These are phyloP conservation scores for Evernia prunastri DNA, from an alignment of 495 filamentous ascomycete genomes.

Conservation along the genomic window DNA sequence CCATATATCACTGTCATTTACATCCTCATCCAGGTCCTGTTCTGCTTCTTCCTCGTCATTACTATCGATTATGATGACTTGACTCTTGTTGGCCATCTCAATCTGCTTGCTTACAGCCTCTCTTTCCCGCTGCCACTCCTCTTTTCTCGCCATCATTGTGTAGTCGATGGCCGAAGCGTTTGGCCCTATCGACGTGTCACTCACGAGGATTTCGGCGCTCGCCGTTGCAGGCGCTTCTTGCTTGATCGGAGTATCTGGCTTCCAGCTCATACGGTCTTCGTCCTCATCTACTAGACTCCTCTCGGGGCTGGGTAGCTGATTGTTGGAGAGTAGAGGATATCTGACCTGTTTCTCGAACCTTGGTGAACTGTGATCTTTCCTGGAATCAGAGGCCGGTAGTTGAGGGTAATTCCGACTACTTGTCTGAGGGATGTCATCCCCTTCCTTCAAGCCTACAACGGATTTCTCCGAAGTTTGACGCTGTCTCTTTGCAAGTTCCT, in stretches of 20 bases:
- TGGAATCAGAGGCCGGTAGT: neutral
- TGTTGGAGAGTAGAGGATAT: conserved; percentile 21
- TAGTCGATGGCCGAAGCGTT: conserved; percentile 10
- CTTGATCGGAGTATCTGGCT: conserved; percentile 27
- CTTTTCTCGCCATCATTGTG: conserved; percentile 29
- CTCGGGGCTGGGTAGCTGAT: conserved; percentile 29
- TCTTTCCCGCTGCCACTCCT: conserved; percentile 46
- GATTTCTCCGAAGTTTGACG: neutral
- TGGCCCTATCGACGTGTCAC: neutral
- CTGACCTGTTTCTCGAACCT: neutral
- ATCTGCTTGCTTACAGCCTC: conserved; percentile 47
- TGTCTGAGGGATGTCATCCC: conserved; percentile 10
- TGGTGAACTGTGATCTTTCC: conserved; percentile 3
- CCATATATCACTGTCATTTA: conserved; percentile 34
- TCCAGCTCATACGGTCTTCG: conserved; percentile 34
- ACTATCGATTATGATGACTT: conserved; percentile 48
- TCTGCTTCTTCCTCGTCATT: conserved; percentile 31
- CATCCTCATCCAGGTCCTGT: conserved; percentile 14
- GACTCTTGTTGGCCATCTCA: conserved; percentile 40
- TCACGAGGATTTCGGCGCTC: neutral
- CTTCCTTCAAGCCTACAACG: neutral
- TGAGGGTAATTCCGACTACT: neutral
- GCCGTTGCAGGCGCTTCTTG: neutral
- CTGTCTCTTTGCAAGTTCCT: conserved; percentile 40
- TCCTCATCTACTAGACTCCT: conserved; percentile 21